These are phyloP conservation scores for Solanum hybrid DNA, from an alignment of 305 asterid genomes.

Conservation along the genomic window DNA sequence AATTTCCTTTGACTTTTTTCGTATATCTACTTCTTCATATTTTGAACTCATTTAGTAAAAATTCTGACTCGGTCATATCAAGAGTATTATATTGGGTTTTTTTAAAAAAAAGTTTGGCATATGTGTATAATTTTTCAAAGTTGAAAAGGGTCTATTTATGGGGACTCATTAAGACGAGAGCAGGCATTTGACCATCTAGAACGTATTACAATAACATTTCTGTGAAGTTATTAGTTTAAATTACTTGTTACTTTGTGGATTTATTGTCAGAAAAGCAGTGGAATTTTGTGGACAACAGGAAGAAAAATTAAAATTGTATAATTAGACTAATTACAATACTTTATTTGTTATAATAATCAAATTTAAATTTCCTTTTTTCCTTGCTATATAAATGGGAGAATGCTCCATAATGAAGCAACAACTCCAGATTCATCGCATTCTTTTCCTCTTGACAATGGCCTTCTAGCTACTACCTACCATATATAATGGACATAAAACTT, in stretches of 20 bases:
- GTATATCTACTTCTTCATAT: too few relatives aligned
- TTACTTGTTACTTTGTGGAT: background rate
- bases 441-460: background rate
- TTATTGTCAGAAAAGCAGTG: background rate
- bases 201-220: background rate
- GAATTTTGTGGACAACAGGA: background rate
- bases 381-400: background rate
- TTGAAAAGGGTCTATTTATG: background rate
- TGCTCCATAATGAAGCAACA: background rate
- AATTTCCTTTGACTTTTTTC: too few relatives aligned
- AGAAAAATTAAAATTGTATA: background rate
- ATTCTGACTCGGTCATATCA: background rate
- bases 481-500: background rate
- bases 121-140: background rate
- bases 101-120: background rate
- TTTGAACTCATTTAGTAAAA: too few relatives aligned
- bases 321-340: background rate
- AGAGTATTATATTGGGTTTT: background rate
- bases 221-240: background rate
- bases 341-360: background rate
- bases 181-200: background rate
- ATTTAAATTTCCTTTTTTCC: background rate
- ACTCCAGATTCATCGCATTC: background rate
- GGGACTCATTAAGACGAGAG: background rate
- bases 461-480: background rate